A percentile compares a stretch with the other conserved stretches of the same genome.
phyloP scores from a whole-genome alignment of 768 basidiomycete genomes.

The Pisolithus marmoratus region DNA sequence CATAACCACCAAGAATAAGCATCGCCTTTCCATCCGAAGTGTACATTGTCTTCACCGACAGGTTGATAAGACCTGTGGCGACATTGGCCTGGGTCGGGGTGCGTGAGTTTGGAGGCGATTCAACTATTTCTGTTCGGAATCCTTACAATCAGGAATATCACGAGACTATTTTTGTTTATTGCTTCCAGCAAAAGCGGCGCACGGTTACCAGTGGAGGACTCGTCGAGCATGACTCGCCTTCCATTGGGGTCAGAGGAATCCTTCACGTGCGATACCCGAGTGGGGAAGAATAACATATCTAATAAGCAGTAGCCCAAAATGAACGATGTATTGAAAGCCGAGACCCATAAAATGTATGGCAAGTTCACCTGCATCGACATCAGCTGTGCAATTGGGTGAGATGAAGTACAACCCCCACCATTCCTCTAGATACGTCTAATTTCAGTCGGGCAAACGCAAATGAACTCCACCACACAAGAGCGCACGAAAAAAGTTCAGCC shows the following conservation, averaged over 20 bases:
- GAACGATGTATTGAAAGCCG: conserved; percentile 84
- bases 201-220: conserved; percentile 11
- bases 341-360: conserved; percentile 84
- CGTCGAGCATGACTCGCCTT: conserved; percentile 20
- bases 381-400: not conserved
- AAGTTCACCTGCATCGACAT: conserved; percentile 62
- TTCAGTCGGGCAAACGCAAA: conserved; percentile 35
- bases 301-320: conserved; percentile 74
- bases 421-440: conserved; percentile 49
- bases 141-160: conserved; percentile 77
- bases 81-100: conserved; percentile 66
- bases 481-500: conserved; percentile 71
- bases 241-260: conserved; percentile 18
- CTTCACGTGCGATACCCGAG: conserved; percentile 27
- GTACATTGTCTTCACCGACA: conserved; percentile 81
- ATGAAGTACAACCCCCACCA: conserved; percentile 39
- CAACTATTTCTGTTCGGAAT: too few species aligned
- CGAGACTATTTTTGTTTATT: conserved; percentile 75
- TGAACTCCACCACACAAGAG: conserved; percentile 72
- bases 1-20: conserved; percentile 57
- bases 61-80: conserved; percentile 77
- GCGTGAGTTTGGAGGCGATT: not conserved
- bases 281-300: conserved; percentile 64
- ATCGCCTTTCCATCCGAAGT: conserved; percentile 50
- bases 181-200: conserved; percentile 64